Evolutionary conservation across 345 rosid species (phyloP), one percentile per base, ranked within the genome.

Genomic region (Raphanus raphanistrum): DNA sequence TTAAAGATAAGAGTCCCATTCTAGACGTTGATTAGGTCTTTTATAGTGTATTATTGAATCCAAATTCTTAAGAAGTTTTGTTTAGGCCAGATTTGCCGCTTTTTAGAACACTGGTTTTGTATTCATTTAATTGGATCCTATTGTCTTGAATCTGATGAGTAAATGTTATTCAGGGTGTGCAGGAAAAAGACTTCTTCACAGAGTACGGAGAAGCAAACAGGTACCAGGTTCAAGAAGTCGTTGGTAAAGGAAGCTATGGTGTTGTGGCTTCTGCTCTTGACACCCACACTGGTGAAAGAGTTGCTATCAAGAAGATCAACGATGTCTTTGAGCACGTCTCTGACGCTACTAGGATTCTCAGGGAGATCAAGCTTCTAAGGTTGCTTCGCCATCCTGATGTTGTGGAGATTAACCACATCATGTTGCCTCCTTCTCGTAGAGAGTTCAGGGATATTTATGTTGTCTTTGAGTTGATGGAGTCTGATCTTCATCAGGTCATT

Each of bases 181-280:
- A 82, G 16, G 94, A 91, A 66, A 71, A 85, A 59, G 99, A 95
- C 13, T 95, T 95, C 80, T 95, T 95, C 85, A 95, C 99, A 0
- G 99, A 92, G 85, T 95, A 95, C 81, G 99, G 99, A 71, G 99
- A 95, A 81, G 99, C 88, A 72, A 92, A 84, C 73, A 89, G 88
- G 70, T 95, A 92, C 64, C 89, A 90, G 83, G 70, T 95, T 77
- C 98, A 93, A 81, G 99, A 95, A 86, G 96, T 95, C 15, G 73
- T 95, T 29, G 99, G 99, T 6, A 95, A 95, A 84, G 99, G 99
- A 77, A 95, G 99, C 84, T 95, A 95, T 57, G 99, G 99, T 70
- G 91, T 95, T 73, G 99, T 95, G 17, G 98, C 88, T 67, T 92
- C 99, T 57, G 99, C 99, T 75, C 63, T 91, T 8, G 99, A 95